Conservation (phyloP, 257 asterid genomes). For the Nicotiana obtusifolia region DNA sequence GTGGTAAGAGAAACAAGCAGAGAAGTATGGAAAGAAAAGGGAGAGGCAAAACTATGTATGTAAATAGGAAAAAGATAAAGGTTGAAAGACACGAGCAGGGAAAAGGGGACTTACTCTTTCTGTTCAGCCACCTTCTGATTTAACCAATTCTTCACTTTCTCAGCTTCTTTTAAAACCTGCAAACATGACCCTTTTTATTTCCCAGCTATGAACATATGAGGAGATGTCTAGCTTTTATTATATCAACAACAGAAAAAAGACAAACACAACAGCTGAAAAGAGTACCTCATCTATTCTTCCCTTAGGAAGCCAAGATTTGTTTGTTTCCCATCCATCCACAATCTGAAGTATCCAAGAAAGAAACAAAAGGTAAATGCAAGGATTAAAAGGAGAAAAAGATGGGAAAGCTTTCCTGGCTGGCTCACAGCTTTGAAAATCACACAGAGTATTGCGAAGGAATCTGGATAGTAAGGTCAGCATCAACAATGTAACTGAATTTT, state of each 20-base stretch:
- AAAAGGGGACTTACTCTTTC: slow-evolving; percentile 52
- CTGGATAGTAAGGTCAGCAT: not conserved
- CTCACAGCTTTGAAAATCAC: not conserved
- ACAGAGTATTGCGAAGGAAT: not conserved
- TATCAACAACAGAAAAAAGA: not conserved
- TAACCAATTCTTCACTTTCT: slow-evolving; percentile 80
- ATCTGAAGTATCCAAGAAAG: slow-evolving; percentile 38
- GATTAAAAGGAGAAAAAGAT: not conserved
- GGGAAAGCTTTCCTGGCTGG: not conserved
- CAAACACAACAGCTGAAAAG: slow-evolving; percentile 2
- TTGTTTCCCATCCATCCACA: slow-evolving; percentile 70
- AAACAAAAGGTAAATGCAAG: slow-evolving; percentile 6
- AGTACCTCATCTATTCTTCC: slow-evolving; percentile 81
- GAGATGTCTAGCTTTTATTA: not conserved
- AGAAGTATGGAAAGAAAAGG: not conserved
- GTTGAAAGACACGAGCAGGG: not conserved
- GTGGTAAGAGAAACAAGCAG: not conserved
- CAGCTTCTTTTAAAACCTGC: slow-evolving; percentile 62
- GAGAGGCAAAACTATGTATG: not conserved
- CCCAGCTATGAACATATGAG: not conserved
- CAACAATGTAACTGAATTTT: not conserved
- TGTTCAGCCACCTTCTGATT: slow-evolving; percentile 78
- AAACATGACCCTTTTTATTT: not conserved
- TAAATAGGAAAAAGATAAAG: not conserved
- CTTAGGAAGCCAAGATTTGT: slow-evolving; percentile 85